These are phyloP conservation scores for Fusarium praegraminearum DNA, from an alignment of 2,329 filamentous ascomycete species.

Conservation along the genomic window DNA sequence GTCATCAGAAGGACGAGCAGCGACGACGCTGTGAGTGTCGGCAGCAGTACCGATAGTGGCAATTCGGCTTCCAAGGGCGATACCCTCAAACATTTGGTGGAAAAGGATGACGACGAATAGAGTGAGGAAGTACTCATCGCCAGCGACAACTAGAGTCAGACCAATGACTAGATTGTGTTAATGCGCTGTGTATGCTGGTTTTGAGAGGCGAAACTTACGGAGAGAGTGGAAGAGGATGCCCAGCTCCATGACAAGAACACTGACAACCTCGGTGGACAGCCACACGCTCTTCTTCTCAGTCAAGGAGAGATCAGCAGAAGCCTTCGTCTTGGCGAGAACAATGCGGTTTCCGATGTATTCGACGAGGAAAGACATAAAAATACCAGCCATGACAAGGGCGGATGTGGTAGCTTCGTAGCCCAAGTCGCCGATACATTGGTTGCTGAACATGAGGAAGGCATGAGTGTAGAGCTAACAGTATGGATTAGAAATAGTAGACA, in stretches of 20 bases:
- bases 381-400: conserved; percentile 78
- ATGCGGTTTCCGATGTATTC: conserved; percentile 75
- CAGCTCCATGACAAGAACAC: conserved; percentile 76
- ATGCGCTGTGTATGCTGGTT: background rate
- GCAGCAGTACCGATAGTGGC: conserved; percentile 63
- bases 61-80: conserved; percentile 79
- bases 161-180: conserved; percentile 65
- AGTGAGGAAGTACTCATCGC: conserved; percentile 66
- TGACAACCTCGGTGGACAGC: conserved; percentile 63
- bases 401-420: conserved; percentile 76
- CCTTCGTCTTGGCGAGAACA: conserved; percentile 55
- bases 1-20: conserved; percentile 40
- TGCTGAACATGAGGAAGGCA: conserved; percentile 77
- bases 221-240: conserved; percentile 82
- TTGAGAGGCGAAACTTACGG: conserved; percentile 56
- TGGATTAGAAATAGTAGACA: background rate
- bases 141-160: conserved; percentile 71
- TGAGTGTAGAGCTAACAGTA: conserved; percentile 75
- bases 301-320: conserved; percentile 44
- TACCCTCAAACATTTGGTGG: conserved; percentile 82
- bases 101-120: conserved; percentile 78
- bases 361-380: conserved; percentile 78
- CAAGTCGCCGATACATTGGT: conserved; percentile 74
- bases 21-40: conserved; percentile 34
- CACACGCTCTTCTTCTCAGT: conserved; percentile 44